Evolutionary conservation across 2,329 filamentous ascomycete genomes (phyloP), one percentile per base, ranked within the genome.

Genomic region (Westerdykella ornata): DNA sequence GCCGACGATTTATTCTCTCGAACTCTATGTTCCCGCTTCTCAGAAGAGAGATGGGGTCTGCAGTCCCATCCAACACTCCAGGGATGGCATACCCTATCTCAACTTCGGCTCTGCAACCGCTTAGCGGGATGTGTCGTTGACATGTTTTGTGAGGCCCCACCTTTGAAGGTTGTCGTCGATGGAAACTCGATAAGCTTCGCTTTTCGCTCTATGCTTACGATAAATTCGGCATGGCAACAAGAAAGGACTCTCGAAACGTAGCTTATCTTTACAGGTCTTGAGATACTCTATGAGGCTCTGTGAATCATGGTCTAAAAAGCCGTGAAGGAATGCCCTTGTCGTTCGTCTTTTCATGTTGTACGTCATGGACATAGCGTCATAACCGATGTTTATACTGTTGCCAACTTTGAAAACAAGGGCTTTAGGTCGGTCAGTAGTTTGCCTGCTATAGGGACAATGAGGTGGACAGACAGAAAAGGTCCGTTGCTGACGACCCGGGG

Each of bases 11-110:
- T 15, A 38, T 35, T 18, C 42, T 30, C 31, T 45, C 44, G 16
- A 49, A 42, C 28, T 46, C 42, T 7, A 37, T 11, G 12, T 22
- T 26, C n/a, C 14, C 15, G 12, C 6, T 37, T 15, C 26, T 38
- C 17, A 26, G 7, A 26, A 26, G 22, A 33, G 22, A 7, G 7
- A 17, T 20, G n/a, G 20, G 26, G 12, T 17, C 13, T 17, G 26
- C 17, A 2, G 15, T 37, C n/a, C 38, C 16, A 22, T 36, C 12
- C 14, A 45, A 19, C 13, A 42, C 13, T 3, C 47, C 47, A 11
- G 47, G 47, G 11, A 45, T 28, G 8, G 44, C 44, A 16, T 49
- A 45, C 5, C 42, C 42, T 11, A 49, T 44, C 14, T 38, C 18
- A 13, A 34, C 19, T 26, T 49, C 47, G 3, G 41, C 42, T 2